Evolutionary conservation across 306 rosid species (phyloP), one percentile per base, ranked within the genome.

Genomic region (Amphicarpaea edgeworthii): DNA sequence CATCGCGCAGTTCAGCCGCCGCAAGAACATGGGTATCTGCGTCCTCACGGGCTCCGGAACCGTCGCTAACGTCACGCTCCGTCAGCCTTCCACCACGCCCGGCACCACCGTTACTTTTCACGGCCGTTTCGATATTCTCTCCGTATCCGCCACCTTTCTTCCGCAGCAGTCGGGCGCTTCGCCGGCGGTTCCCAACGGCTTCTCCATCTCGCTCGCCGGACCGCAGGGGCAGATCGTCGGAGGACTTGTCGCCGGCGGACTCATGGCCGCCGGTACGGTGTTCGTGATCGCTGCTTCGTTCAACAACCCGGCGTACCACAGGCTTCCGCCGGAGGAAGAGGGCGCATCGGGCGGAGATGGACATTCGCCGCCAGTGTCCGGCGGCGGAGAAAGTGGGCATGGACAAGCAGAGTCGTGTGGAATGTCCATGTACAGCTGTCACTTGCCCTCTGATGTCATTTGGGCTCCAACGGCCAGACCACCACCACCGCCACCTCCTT

Each of bases 211-310:
- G 0, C 88, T 95, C 5, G 97, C 97, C 0, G 99, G 98, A 1
- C 97, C 97, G 0, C 98, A 92, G 64, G 99, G 99, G 2, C 99
- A 92, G 96, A 86, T 95, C 84, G 91, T 95, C 5, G 97, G 99
- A 8, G 99, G 99, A 0, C 14, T 87, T 1, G 96, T 95, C 32
- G 84, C 85, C 17, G 97, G 99, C 0, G 63, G 69, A 0, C 58
- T 95, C 19, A 43, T 84, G 8, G 92, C 97, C 0, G 96, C 93
- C 1, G 97, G 96, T 0, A 87, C 96, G 0, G 98, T 95, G n/a
- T 90, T 66, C 73, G 59, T 95, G 0, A 79, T 92, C 0, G 98
- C 87, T 0, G 87, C 97, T 3, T 92, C 97, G 3, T 90, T 95
- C 77, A 89, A 86, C 78, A 92, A 79, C 65, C 99, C 99, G 0